Percentiles rank a stretch among this genome's conserved stretches.
Conservation (phyloP, 495 filamentous ascomycete genomes). For the Neurospora sp. region DNA sequence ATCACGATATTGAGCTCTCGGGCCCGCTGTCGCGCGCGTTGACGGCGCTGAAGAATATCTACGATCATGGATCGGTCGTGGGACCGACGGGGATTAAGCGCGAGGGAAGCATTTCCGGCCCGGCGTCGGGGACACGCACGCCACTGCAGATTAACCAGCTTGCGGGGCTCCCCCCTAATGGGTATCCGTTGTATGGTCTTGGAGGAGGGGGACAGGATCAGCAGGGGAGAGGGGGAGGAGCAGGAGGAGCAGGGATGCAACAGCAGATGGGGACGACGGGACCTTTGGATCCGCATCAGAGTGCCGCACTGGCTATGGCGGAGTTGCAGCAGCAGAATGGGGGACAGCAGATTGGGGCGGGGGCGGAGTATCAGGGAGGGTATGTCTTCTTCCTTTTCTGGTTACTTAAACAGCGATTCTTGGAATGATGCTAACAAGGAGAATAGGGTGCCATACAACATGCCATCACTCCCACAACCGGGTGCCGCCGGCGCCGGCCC, state of each 20-base stretch:
- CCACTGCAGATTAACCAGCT: constrained; percentile 20
- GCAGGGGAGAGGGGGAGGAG: constrained; percentile 1
- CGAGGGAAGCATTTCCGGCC: constrained; percentile 23
- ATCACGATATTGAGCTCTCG: constrained; percentile 45
- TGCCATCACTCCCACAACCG: neutral
- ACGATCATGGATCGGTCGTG: constrained; percentile 42
- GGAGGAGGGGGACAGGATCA: neutral
- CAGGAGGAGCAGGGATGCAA: neutral
- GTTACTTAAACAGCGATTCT: too few relatives aligned
- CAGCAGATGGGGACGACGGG: constrained; percentile 13
- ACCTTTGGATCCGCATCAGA: constrained; percentile 39
- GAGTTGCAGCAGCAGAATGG: constrained; percentile 43
- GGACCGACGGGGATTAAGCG: constrained; percentile 26
- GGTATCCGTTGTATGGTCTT: neutral
- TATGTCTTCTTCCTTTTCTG: constrained; percentile 7
- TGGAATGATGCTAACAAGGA: neutral
- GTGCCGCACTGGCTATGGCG: constrained; percentile 46
- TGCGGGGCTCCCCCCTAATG: neutral
- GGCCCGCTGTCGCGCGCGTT: constrained; percentile 43
- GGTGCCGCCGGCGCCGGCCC: neutral
- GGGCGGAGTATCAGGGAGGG: constrained; percentile 3
- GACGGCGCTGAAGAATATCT: constrained; percentile 45
- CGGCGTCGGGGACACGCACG: constrained; percentile 30
- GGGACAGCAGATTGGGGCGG: constrained; percentile 14
- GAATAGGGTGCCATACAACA: constrained; percentile 8